Conservation (phyloP, 1,284 basidiomycete species). For the Butyriboletus appendiculatus region DNA sequence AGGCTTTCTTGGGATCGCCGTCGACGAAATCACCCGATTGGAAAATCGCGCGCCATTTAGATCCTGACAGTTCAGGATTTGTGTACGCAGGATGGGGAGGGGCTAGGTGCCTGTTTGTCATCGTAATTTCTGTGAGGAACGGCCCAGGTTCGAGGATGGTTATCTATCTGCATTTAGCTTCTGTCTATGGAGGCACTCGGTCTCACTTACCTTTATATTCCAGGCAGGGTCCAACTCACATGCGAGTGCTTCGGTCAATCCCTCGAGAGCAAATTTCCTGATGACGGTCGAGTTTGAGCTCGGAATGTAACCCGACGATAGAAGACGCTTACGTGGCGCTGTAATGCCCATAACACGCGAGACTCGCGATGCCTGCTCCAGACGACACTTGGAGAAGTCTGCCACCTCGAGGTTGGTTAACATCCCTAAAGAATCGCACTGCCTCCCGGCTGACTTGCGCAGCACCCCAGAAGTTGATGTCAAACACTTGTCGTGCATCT, state of each 20-base stretch:
- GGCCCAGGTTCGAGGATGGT: conserved; percentile 10
- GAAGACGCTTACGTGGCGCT: conserved; percentile 14
- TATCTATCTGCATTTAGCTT: neutral
- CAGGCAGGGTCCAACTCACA: conserved; percentile 32
- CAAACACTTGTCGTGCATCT: no score
- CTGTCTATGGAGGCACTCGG: neutral
- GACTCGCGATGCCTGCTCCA: no score
- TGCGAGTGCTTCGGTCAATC: conserved; percentile 22
- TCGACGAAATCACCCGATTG: neutral
- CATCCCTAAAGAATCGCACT: no score
- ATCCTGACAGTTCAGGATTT: conserved; percentile 8
- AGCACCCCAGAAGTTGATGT: no score
- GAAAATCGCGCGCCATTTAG: conserved; percentile 5
- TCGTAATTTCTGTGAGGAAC: conserved; percentile 12
- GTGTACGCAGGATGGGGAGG: conserved; percentile 20
- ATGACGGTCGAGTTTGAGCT: neutral
- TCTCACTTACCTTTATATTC: conserved; percentile 28
- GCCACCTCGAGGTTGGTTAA: no score
- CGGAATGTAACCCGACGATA: conserved; percentile 1
- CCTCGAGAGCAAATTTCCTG: conserved; percentile 32
- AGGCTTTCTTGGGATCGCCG: neutral
- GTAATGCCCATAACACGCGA: conserved; percentile 13
- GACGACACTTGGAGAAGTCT: no score
- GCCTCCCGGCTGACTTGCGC: no score
- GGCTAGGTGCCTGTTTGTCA: neutral